Percentiles rank a stretch among this genome's conserved stretches.
Conservation (phyloP, 805 yeast species). For the Candida patagonica region DNA sequence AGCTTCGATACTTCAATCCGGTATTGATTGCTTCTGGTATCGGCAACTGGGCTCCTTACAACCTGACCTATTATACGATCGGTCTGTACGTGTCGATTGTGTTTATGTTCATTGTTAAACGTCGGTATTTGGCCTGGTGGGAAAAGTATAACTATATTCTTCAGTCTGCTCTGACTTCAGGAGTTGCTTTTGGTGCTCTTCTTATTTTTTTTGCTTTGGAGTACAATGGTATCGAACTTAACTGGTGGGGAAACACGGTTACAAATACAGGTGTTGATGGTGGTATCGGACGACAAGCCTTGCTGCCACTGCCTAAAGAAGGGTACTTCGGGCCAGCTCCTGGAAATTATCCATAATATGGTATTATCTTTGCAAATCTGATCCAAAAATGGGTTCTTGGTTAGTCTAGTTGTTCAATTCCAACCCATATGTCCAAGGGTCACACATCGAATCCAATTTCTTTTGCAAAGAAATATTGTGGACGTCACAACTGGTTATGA, state of each 20-base stretch:
- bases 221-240: slow-evolving; percentile 26
- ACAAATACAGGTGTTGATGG: slow-evolving; percentile 15
- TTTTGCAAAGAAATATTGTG: not conserved
- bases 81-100: slow-evolving; percentile 34
- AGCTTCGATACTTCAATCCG: slow-evolving; percentile 26
- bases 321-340: slow-evolving; percentile 18
- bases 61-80: slow-evolving; percentile 35
- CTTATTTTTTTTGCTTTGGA: slow-evolving; percentile 37
- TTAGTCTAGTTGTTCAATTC: too few species aligned
- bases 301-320: slow-evolving; percentile 10
- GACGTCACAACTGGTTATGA: slow-evolving; percentile 1
- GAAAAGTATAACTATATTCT: slow-evolving; percentile 43
- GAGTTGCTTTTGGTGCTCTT: slow-evolving; percentile 41
- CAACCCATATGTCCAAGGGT: too few species aligned
- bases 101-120: slow-evolving; percentile 38
- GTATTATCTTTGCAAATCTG: too few species aligned
- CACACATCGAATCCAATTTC: too few species aligned
- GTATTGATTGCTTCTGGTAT: slow-evolving; percentile 40
- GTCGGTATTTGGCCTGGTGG: slow-evolving; percentile 41
- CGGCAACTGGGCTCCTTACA: slow-evolving; percentile 34
- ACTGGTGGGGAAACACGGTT: slow-evolving; percentile 43
- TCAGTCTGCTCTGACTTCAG: slow-evolving; percentile 41
- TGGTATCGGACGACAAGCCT: slow-evolving; percentile 6
- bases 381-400: too few species aligned
- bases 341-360: slow-evolving; percentile 15